A percentile compares a stretch with the other conserved stretches of the same genome.
Conservation (phyloP, 345 rosid genomes). For the Eucalyptus victrix region DNA sequence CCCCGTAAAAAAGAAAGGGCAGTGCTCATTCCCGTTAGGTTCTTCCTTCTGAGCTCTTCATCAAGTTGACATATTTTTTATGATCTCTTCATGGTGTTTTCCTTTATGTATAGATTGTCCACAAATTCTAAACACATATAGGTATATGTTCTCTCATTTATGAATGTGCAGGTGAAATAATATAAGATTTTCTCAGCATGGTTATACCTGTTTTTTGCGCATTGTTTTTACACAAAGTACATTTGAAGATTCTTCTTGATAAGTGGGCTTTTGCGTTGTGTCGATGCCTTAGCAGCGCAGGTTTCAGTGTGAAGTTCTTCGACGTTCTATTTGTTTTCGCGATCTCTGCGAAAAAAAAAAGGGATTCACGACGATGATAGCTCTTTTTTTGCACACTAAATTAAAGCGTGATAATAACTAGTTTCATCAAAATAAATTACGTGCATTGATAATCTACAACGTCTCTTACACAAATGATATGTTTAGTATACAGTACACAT, state of each 20-base stretch:
- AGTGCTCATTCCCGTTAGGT: neutral
- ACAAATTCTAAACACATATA: neutral
- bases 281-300: neutral
- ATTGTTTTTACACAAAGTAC: neutral
- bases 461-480: neutral
- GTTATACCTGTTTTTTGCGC: neutral
- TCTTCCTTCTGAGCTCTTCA: neutral
- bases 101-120: neutral
- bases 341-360: neutral
- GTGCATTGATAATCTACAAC: neutral
- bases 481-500: neutral
- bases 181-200: neutral
- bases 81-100: neutral
- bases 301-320: neutral
- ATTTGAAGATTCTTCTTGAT: neutral
- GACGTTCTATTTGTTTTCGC: neutral
- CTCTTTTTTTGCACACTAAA: neutral
- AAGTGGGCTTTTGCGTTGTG: neutral
- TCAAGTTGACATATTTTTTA: neutral
- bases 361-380: neutral
- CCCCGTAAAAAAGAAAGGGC: neutral
- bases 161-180: neutral
- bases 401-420: neutral
- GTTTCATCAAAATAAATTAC: neutral
- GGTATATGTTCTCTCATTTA: neutral